Conservation (phyloP, 2,329 filamentous ascomycete species). For the Fusarium acutatum region DNA sequence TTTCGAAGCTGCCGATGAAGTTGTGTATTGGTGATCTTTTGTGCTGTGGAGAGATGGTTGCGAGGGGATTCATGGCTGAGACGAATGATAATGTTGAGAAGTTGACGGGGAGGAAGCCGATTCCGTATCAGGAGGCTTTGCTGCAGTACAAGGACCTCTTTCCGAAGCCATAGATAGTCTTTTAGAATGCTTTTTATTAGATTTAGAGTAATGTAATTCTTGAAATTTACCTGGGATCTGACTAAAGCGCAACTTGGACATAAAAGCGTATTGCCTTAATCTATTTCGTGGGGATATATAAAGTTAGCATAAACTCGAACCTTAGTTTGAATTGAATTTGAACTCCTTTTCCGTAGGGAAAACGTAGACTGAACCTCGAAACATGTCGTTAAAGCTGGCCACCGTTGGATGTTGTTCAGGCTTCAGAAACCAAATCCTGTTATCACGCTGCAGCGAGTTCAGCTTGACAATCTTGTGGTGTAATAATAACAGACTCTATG, state of each 20-base stretch:
- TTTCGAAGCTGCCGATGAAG: conserved; percentile 38
- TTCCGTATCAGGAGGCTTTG: conserved; percentile 28
- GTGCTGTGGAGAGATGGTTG: conserved; percentile 40
- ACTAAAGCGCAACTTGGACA: background rate
- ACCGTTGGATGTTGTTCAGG: background rate
- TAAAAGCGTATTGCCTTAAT: background rate
- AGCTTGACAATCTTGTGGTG: accelerated
- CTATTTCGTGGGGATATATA: accelerated
- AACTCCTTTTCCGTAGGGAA: accelerated
- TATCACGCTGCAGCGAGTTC: accelerated
- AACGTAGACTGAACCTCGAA: too few species aligned
- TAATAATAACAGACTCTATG: accelerated
- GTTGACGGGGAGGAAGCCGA: conserved; percentile 31
- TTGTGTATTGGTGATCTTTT: conserved; percentile 36
- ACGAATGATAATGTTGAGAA: conserved; percentile 37
- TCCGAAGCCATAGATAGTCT: background rate
- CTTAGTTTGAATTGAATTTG: background rate
- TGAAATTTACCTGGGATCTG: too few species aligned
- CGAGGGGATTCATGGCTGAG: conserved; percentile 23
- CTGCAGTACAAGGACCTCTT: conserved; percentile 36
- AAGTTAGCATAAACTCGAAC: background rate
- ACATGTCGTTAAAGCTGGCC: background rate
- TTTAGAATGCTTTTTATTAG: background rate
- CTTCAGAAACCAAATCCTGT: background rate
- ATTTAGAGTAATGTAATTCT: background rate